Evolutionary conservation across 495 filamentous ascomycete species (phyloP).

Genomic region (Aspergillus sclerotiicarbonarius): DNA sequence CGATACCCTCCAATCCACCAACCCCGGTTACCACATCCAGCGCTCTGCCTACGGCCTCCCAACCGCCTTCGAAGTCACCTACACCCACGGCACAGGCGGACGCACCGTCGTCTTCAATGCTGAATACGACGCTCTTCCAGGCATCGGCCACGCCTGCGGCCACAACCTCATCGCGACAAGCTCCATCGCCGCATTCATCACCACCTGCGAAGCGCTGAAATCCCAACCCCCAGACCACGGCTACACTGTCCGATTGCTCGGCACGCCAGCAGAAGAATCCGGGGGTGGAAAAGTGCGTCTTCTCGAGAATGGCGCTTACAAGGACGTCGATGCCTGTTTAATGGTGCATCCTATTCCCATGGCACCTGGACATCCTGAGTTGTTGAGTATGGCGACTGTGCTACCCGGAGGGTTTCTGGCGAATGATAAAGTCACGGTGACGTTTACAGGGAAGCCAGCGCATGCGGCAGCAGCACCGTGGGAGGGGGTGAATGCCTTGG

Average conservation of each 20-base stretch:
- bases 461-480: slow-evolving; percentile 61
- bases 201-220: slow-evolving; percentile 34
- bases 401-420: slow-evolving; percentile 48
- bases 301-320: slow-evolving; percentile 50
- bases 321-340: slow-evolving; percentile 44
- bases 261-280: slow-evolving; percentile 43
- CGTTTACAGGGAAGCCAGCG: slow-evolving; percentile 46
- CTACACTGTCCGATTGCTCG: slow-evolving; percentile 37
- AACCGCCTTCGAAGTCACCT: slow-evolving; percentile 59
- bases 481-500: slow-evolving; percentile 64
- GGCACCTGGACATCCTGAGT: slow-evolving; percentile 21
- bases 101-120: slow-evolving; percentile 56
- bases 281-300: slow-evolving; percentile 48
- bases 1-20: slow-evolving; percentile 23
- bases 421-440: slow-evolving; percentile 48
- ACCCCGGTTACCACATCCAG: slow-evolving; percentile 32
- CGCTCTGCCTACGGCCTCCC: slow-evolving; percentile 49
- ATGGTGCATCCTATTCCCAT: slow-evolving; percentile 54
- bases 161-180: slow-evolving; percentile 49
- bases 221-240: slow-evolving; percentile 1
- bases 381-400: slow-evolving; percentile 29
- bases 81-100: slow-evolving; percentile 36
- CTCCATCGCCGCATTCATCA: slow-evolving; percentile 42
- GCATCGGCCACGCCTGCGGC: slow-evolving; percentile 47
- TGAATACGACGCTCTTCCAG: slow-evolving; percentile 53